phyloP scores from a whole-genome alignment of 495 filamentous ascomycete genomes.

The Evernia prunastri region DNA sequence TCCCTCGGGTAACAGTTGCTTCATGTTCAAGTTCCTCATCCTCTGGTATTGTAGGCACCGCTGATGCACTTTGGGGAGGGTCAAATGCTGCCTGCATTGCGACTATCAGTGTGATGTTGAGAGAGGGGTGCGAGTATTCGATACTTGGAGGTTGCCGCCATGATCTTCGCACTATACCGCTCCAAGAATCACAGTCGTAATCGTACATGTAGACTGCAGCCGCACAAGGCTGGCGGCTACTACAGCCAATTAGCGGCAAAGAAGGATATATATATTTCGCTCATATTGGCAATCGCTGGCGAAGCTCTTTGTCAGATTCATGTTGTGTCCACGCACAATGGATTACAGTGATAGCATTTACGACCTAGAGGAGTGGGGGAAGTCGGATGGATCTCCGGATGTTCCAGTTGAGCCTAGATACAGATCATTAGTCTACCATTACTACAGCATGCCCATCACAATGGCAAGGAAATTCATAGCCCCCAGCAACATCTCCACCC shows the following conservation, averaged over 20 bases:
- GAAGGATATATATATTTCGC: neutral
- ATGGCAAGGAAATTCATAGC: neutral
- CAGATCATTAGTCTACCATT: neutral
- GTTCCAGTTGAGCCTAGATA: neutral
- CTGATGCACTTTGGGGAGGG: neutral
- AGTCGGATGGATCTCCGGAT: neutral
- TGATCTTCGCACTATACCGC: neutral
- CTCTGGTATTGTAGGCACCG: conserved; percentile 6
- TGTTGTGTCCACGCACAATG: neutral
- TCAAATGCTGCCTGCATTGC: neutral
- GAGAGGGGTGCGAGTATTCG: neutral
- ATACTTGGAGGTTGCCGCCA: neutral
- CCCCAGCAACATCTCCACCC: conserved; percentile 4
- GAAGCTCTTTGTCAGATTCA: neutral
- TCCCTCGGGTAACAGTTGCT: neutral
- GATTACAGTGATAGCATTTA: neutral
- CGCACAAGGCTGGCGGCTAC: conserved; percentile 1
- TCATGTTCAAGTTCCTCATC: neutral
- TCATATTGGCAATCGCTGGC: neutral
- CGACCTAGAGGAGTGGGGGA: neutral
- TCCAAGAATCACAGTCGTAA: neutral
- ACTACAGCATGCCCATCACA: neutral
- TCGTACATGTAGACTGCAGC: neutral
- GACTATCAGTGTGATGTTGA: neutral
- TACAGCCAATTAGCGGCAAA: neutral